Percentiles rank a stretch among this genome's conserved stretches.
These are phyloP conservation scores for Maudiozyma saulgeensis DNA, from an alignment of 805 yeast genomes.

Conservation along the genomic window DNA sequence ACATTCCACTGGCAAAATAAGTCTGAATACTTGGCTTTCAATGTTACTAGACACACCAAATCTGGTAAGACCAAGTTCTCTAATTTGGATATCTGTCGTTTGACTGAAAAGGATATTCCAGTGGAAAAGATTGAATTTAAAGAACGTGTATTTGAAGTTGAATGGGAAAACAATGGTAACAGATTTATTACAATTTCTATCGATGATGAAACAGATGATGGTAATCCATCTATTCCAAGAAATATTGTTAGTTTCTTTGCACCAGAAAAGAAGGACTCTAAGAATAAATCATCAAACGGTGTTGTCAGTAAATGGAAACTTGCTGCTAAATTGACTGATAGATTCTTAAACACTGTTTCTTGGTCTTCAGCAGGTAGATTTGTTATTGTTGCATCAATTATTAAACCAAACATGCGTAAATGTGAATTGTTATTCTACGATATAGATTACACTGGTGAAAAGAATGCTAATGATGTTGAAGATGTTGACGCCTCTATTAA, in stretches of 20 bases:
- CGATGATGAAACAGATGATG: conserved; percentile 35
- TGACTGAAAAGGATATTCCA: conserved; percentile 83
- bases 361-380: conserved; percentile 96
- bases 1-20: conserved; percentile 89
- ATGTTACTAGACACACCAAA: conserved; percentile 94
- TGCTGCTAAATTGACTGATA: conserved; percentile 49
- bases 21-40: conserved; percentile 77
- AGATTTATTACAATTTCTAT: conserved; percentile 75
- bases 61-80: conserved; percentile 87
- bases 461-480: conserved; percentile 25
- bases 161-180: conserved; percentile 93
- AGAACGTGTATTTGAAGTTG: conserved; percentile 78
- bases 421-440: conserved; percentile 83
- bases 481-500: conserved; percentile 51
- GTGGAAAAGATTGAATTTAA: conserved; percentile 90
- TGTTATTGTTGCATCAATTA: conserved; percentile 44
- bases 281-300: conserved; percentile 30
- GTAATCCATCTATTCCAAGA: conserved; percentile 54
- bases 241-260: conserved; percentile 74
- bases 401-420: conserved; percentile 36
- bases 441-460: conserved; percentile 69
- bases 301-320: conserved; percentile 47
- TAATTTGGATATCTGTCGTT: conserved; percentile 82
- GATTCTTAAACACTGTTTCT: conserved; percentile 58
- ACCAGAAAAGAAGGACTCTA: conserved; percentile 53